Percentiles rank a stretch among this genome's conserved stretches.
These are phyloP conservation scores for Trichosporon sp. DNA, from an alignment of 1,284 basidiomycete genomes.

Conservation along the genomic window DNA sequence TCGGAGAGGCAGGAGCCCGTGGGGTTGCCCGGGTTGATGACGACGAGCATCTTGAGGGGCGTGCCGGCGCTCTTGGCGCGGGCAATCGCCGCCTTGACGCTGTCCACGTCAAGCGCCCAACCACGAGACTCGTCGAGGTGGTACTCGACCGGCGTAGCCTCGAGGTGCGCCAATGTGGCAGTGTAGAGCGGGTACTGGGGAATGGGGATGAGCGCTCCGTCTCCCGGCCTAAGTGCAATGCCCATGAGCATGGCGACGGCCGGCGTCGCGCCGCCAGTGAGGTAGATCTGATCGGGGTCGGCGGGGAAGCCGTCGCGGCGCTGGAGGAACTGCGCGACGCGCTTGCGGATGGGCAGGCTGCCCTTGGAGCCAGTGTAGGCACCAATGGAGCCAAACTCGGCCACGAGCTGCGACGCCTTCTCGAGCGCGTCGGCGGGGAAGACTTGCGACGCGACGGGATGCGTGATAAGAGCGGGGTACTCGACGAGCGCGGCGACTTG, in stretches of 20 bases:
- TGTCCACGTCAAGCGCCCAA: slow-evolving; percentile 76
- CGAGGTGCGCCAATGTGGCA: slow-evolving; percentile 79
- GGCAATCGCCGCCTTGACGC: slow-evolving; percentile 71
- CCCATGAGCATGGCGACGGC: slow-evolving; percentile 82
- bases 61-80: slow-evolving; percentile 62
- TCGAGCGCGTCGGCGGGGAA: slow-evolving; percentile 83
- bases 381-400: slow-evolving; percentile 85
- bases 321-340: slow-evolving; percentile 82
- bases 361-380: slow-evolving; percentile 94
- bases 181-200: slow-evolving; percentile 96
- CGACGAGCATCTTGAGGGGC: slow-evolving; percentile 74
- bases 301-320: slow-evolving; percentile 80
- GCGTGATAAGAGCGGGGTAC: slow-evolving; percentile 77
- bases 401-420: slow-evolving; percentile 74
- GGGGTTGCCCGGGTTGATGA: slow-evolving; percentile 93
- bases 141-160: slow-evolving; percentile 77
- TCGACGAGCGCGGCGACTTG: slow-evolving; percentile 68
- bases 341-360: slow-evolving; percentile 77
- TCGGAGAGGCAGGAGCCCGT: slow-evolving; percentile 79
- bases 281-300: slow-evolving; percentile 80
- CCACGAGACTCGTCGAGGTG: slow-evolving; percentile 75
- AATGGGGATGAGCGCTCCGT: slow-evolving; percentile 69
- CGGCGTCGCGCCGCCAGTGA: slow-evolving; percentile 85
- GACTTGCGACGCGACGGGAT: slow-evolving; percentile 65
- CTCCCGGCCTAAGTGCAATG: slow-evolving; percentile 38